Conservation (phyloP, 2,329 filamentous ascomycete genomes). For the Ophioceras dolichostomum region DNA sequence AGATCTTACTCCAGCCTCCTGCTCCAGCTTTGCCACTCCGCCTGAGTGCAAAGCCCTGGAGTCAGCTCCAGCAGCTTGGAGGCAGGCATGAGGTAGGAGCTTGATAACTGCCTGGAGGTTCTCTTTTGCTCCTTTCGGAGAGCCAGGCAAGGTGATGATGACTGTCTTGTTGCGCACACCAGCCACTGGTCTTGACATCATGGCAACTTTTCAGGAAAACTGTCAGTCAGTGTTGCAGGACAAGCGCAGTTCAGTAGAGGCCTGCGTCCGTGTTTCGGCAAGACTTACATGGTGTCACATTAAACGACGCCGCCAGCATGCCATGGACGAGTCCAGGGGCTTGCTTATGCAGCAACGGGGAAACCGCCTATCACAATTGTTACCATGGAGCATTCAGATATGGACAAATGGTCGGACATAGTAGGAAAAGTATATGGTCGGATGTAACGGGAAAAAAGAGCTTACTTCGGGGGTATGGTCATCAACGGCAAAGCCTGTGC, state of each 20-base stretch:
- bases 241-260: no score
- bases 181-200: conserved; percentile 91
- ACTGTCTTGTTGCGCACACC: conserved; percentile 73
- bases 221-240: conserved; percentile 12
- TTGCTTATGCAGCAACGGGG: conserved; percentile 66
- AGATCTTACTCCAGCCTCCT: conserved; percentile 63
- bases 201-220: conserved; percentile 53
- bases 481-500: conserved; percentile 78
- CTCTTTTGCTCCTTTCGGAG: conserved; percentile 88
- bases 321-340: conserved; percentile 88
- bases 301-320: conserved; percentile 77
- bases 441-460: background rate
- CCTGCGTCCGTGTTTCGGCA: no score
- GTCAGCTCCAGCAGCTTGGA: conserved; percentile 72
- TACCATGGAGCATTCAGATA: background rate
- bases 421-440: no score
- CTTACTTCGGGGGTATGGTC: conserved; percentile 69
- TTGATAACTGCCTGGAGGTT: conserved; percentile 83
- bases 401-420: conserved; percentile 41
- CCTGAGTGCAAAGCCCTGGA: conserved; percentile 71
- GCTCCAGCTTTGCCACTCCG: conserved; percentile 72
- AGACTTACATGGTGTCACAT: conserved; percentile 78
- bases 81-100: conserved; percentile 88
- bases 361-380: conserved; percentile 49
- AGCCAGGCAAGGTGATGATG: conserved; percentile 83